Base-by-base conservation (phyloP, 768 basidiomycete species). In the Pleurotus platypus region DNA sequence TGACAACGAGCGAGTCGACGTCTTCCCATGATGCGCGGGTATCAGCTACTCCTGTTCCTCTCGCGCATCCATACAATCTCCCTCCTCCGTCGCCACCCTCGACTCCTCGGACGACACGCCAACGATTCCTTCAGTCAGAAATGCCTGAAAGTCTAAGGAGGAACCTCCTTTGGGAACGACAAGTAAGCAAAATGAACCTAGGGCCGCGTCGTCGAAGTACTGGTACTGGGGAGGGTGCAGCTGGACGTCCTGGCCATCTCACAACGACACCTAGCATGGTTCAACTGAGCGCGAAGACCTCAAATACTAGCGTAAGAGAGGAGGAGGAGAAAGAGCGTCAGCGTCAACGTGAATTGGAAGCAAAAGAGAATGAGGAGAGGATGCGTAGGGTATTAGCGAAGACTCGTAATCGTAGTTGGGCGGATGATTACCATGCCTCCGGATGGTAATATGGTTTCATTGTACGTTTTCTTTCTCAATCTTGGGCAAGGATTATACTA, bases 61-160 rank as follows among this genome's bases (percentile, higher is more conserved):
- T 54, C 2, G 78, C 76, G 6, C 80, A 78, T 67, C 86, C 89
- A 5, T 90, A 91, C 71, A 89, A 90, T 63, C 78, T 92, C 22
- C 90, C 90, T 0, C 76, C 80, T 2, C 74, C 81, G 30, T 72
- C 78, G 0, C 74, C 82, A 15, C 90, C 90, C 2, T 87, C 88
- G 62, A 92, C 91, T 0, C 94, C 94, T 0, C 84, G 89, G 37
- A 92, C 94, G 43, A 94, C 92, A 2, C 81, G 94, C 2, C 78
- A 90, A 49, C 79, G 82, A 62, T 95, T 95, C 90, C 77, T 95
- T 46, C 78, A 85, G 56, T 88, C 86, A 3, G 94, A 96, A 70
- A 75, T 96, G 66, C 87, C 89, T 30, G 94, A 96, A 71, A 89
- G 86, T 58, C 72, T 96, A 60, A 77, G 94, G 18, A 76, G 88